Evolutionary conservation across 108 stramenopile species (phyloP), one percentile per base, ranked within the genome.

Genomic region (Seminavis robusta): DNA sequence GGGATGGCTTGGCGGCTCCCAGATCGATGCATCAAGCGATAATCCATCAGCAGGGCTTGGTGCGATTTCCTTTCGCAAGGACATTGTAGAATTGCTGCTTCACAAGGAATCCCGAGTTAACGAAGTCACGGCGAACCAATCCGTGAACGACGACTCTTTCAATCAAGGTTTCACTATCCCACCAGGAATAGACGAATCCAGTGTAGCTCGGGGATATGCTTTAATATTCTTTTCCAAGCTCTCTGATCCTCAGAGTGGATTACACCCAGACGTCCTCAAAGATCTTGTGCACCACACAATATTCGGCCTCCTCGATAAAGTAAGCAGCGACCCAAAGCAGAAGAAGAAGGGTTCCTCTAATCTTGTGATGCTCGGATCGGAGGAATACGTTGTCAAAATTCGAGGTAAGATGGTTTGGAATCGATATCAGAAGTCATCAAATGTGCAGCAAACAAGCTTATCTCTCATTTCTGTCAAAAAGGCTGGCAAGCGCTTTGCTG

Each of bases 401-500:
- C 62, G 90, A 50, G 65, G 67, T n/a, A n/a, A n/a, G n/a, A n/a
- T n/a, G n/a, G n/a, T n/a, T n/a, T n/a, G n/a, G n/a, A n/a, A n/a
- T n/a, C n/a, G n/a, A n/a, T n/a, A n/a, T n/a, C n/a, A n/a, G n/a
- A n/a, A n/a, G n/a, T n/a, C n/a, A n/a, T n/a, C n/a, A n/a, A n/a
- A n/a, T n/a, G n/a, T n/a, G n/a, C n/a, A n/a, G n/a, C n/a, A n/a
- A n/a, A n/a, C n/a, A n/a, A n/a, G n/a, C n/a, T n/a, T n/a, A n/a
- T n/a, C n/a, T n/a, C n/a, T n/a, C n/a, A n/a, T n/a, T n/a, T n/a
- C n/a, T n/a, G n/a, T n/a, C n/a, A n/a, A n/a, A n/a, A n/a, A n/a
- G n/a, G n/a, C 0, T 94, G 85, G 88, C 93, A 94, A 74, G 83
- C 88, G 1, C 41, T 91, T 3, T 91, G 89, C 59, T 56, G 86